A percentile compares a stretch with the other conserved stretches of the same genome.
Conservation (phyloP, 441 rosid species). For the Populus hybrid region DNA sequence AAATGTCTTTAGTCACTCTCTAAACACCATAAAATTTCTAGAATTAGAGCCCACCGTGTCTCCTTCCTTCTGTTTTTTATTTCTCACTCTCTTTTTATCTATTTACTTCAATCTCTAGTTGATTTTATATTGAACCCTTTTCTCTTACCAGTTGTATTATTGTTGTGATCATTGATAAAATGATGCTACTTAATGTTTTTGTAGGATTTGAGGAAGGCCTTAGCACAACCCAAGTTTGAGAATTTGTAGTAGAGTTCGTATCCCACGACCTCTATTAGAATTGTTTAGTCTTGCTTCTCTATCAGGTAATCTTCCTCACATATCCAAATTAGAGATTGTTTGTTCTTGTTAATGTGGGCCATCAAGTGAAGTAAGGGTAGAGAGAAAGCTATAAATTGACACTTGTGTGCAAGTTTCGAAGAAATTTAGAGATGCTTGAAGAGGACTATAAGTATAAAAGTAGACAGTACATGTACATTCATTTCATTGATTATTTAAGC, state of each 20-base stretch:
- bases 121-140: not conserved
- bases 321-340: not conserved
- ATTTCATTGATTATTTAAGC: not conserved
- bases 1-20: no score
- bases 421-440: no score
- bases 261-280: slow-evolving; percentile 79
- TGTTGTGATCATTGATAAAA: not conserved
- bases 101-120: not conserved
- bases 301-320: slow-evolving; percentile 49
- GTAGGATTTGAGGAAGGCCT: slow-evolving; percentile 68
- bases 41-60: slow-evolving; percentile 1
- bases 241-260: slow-evolving; percentile 42
- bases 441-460: not conserved
- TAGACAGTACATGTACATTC: no score
- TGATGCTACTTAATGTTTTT: not conserved
- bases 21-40: no score
- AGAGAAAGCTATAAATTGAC: not conserved
- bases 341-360: not conserved
- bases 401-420: no score
- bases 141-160: not conserved
- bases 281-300: slow-evolving; percentile 80
- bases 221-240: slow-evolving; percentile 43
- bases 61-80: no score
- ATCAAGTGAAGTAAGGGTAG: not conserved
- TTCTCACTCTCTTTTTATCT: no score